Base-by-base conservation (phyloP, 2,329 filamentous ascomycete species). In the Fusarium pseudocircinatum region DNA sequence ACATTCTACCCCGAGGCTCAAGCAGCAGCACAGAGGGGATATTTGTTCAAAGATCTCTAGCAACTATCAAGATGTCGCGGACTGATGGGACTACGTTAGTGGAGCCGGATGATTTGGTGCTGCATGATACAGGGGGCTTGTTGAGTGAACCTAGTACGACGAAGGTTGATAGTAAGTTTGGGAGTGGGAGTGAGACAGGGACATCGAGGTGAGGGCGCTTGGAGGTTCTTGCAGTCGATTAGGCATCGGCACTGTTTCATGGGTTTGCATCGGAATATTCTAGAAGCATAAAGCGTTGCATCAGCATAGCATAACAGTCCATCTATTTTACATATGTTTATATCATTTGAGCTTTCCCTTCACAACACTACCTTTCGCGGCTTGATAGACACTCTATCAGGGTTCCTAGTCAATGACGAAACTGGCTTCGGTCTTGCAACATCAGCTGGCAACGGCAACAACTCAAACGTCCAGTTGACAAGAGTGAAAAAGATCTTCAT, bases 391-490 rank as follows among this genome's bases (percentile, higher is more conserved):
- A 69, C 39, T 10, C 14, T 46, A 7, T 69, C 65, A 4, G 67
- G 67, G 7, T 64, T 47, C 1, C 67, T 57, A 1, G 67, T 58
- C n/a, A 69, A 42, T 0, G 65, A 69, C 0, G 65, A 58, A 1
- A 69, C 65, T 4, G 59, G 28, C 1, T 58, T 69, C 0, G 67
- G 67, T 0, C 6, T 57, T 1, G 58, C 58, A 2, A 64, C 5
- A 7, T 47, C 24, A 10, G 15, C 0, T 11, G 59, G 69, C 20
- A 72, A 34, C 1, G 58, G 36, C 9, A 72, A 26, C 30, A 72
- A 9, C 39, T 80, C 73, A 32, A 81, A 79, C 1, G 72, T 69
- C 80, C 80, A 81, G 5, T 78, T 46, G 15, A 81, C 43, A 34
- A 81, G 60, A 8, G 78, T 74, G 34, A 77, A 70, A 7, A 78